Percentiles rank a stretch among this genome's conserved stretches.
Conservation (phyloP, 352 stramenopile genomes). For the Globisporangium orthogonon region DNA sequence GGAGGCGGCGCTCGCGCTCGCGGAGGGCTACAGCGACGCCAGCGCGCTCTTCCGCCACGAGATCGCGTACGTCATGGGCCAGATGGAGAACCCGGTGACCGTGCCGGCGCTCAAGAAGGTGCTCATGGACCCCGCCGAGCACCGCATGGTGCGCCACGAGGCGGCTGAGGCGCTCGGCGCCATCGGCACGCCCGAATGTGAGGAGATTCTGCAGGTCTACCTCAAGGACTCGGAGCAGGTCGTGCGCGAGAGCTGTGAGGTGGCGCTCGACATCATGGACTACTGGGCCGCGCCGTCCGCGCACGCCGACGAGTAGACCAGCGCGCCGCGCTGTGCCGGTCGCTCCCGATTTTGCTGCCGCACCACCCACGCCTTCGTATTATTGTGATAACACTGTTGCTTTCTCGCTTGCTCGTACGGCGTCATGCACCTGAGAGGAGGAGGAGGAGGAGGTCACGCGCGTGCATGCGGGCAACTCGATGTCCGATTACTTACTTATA, state of each 20-base stretch:
- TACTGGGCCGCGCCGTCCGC: conserved; percentile 81
- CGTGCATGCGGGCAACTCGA: no score
- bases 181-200: conserved; percentile 91
- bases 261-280: conserved; percentile 96
- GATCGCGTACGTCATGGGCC: conserved; percentile 92
- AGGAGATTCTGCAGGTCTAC: conserved; percentile 83
- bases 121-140: conserved; percentile 87
- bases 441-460: no score
- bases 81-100: conserved; percentile 88
- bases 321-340: no score
- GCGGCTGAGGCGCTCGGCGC: conserved; percentile 95
- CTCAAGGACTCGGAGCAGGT: conserved; percentile 76
- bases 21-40: conserved; percentile 64
- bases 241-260: conserved; percentile 94
- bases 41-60: conserved; percentile 88
- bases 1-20: conserved; percentile 77
- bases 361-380: no score
- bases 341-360: no score
- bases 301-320: not conserved
- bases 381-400: no score
- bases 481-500: no score
- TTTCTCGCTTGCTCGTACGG: no score
- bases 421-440: no score
- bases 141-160: conserved; percentile 98
- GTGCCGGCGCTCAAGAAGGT: conserved; percentile 87